These are phyloP conservation scores for Poterioochromonas sp. DNA, from an alignment of 352 stramenopile species.

Conservation along the genomic window DNA sequence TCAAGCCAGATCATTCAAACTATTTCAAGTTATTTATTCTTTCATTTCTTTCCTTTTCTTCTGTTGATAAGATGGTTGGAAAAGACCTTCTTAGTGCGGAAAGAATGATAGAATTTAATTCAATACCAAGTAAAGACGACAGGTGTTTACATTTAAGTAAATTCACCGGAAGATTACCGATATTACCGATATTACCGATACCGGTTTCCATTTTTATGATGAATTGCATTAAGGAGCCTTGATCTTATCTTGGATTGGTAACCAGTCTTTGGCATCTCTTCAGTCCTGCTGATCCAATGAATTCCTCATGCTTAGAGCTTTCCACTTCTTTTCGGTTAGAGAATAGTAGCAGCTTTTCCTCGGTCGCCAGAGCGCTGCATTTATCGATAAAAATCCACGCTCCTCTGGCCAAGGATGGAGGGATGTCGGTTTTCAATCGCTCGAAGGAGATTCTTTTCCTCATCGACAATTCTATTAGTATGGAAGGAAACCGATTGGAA, in stretches of 20 bases:
- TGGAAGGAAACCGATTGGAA: no score
- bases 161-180: constrained; percentile 11
- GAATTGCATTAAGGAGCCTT: constrained; percentile 13
- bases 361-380: no score
- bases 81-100: constrained; percentile 11
- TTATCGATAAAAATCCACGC: no score
- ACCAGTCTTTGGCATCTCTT: constrained; percentile 11
- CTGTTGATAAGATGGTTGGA: constrained; percentile 9
- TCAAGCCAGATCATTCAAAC: constrained; percentile 13
- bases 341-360: no score
- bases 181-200: constrained; percentile 15
- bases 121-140: constrained; percentile 8
- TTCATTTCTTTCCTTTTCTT: constrained; percentile 17
- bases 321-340: no score
- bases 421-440: no score
- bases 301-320: not conserved
- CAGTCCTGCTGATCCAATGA: constrained; percentile 10
- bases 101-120: constrained; percentile 19
- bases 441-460: no score
- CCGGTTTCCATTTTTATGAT: constrained; percentile 10
- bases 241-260: constrained; percentile 14
- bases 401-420: no score
- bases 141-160: constrained; percentile 17
- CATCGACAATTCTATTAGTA: no score
- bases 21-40: constrained; percentile 19